Base-by-base conservation (phyloP, 2,329 filamentous ascomycete genomes). In the Phyllosticta citribraziliensis region DNA sequence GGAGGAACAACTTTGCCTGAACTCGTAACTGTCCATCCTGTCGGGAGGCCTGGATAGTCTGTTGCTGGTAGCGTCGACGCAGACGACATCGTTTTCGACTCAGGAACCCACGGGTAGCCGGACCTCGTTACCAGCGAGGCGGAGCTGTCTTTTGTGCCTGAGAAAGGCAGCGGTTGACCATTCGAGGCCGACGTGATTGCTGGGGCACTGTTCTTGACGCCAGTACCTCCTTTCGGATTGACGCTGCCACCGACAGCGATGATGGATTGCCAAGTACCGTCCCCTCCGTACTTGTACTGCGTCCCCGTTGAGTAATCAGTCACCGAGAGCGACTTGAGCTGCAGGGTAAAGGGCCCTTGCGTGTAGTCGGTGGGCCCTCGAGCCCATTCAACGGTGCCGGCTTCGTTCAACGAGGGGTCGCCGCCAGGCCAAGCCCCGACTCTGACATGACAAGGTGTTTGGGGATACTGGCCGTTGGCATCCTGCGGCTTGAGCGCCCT, bases 371-470 rank as follows among this genome's bases (percentile, higher is more conserved):
- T 96, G 56, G 84, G 82, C 14, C 94, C 94, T 60, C 88, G 84
- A 61, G 94, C 89, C 94, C 94, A 99, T 65, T 85, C 80, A 68
- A 97, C 90, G 17, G 93, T 97, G 62, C 94, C 94, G 14, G 81
- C 73, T 0, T 86, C 70, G 73, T 96, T 96, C 73, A 97, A 97
- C 27, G 80, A 80, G 0, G 90, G 76, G 73, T 97, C 94, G 67
- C 94, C 94, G 69, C 91, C 94, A 58, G 90, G 86, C 94, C 94
- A 99, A 61, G 88, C 80, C 63, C 94, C 94, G 68, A 97, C 86
- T 75, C 93, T 95, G 76, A 97, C 78, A 75, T 91, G 88, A 91
- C 96, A 96, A 3, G 94, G 94, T 0, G 91, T 91, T 77, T 99
- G 94, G 8, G 94, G 94, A 71, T 95, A 99, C 74, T 96, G 89